phyloP scores from a whole-genome alignment of 331 rosid species.

The Malus hybrid region DNA sequence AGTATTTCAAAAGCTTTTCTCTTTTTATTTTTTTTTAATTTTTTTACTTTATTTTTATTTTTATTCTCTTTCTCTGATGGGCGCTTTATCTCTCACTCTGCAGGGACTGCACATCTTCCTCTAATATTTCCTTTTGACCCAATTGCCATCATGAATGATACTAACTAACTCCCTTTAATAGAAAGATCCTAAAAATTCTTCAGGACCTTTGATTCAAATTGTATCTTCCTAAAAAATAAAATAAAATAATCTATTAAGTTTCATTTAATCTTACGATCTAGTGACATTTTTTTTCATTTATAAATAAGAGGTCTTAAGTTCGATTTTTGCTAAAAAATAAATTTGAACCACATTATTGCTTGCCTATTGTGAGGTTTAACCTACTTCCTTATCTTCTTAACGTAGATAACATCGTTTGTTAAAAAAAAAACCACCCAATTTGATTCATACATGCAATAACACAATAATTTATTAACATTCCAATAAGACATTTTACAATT shows the following conservation, averaged over 20 bases:
- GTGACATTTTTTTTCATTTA: rapidly evolving
- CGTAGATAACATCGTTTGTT: too few species aligned
- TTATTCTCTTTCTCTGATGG: slow-evolving; percentile 25
- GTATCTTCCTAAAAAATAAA: background rate
- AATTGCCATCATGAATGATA: background rate
- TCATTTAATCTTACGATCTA: rapidly evolving
- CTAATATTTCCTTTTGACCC: background rate
- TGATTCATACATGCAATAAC: too few species aligned
- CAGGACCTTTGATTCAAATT: background rate
- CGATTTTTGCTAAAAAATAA: too few species aligned
- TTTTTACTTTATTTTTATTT: background rate
- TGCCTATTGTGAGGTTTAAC: too few species aligned
- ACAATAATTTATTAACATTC: too few species aligned
- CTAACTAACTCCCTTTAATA: background rate
- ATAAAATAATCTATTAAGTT: rapidly evolving
- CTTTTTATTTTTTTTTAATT: background rate
- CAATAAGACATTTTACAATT: too few species aligned
- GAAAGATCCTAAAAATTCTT: background rate
- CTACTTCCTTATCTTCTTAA: too few species aligned
- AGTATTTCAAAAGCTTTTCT: slow-evolving; percentile 41
- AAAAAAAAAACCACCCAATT: too few species aligned
- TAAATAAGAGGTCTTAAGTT: too few species aligned
- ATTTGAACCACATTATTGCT: too few species aligned
- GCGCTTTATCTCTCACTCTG: slow-evolving; percentile 16
- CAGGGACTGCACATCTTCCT: background rate